phyloP scores from a whole-genome alignment of 2,329 filamentous ascomycete genomes.

The Fusarium domesticum region DNA sequence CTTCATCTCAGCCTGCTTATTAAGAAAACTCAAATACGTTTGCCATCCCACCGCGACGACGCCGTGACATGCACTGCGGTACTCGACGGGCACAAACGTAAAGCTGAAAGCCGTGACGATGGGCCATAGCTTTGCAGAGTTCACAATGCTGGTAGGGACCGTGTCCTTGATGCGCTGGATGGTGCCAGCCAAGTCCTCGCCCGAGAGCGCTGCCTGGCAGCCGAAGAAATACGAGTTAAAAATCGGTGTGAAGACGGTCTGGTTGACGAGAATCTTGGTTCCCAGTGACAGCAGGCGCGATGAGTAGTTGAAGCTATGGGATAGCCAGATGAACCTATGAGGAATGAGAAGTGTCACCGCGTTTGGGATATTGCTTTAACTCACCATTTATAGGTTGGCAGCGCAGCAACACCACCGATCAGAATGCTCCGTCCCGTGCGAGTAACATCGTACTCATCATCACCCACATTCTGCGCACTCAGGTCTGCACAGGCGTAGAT shows the following conservation, averaged over 20 bases:
- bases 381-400: constrained; percentile 82
- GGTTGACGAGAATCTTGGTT: constrained; percentile 77
- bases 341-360: background rate
- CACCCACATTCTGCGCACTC: constrained; percentile 67
- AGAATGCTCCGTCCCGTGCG: constrained; percentile 69
- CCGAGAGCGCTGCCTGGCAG: constrained; percentile 71
- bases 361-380: constrained; percentile 21
- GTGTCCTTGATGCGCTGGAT: constrained; percentile 70
- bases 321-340: constrained; percentile 74
- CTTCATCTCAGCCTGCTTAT: constrained; percentile 62
- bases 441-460: constrained; percentile 62
- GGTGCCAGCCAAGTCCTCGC: constrained; percentile 61
- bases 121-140: constrained; percentile 86
- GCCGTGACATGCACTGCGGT: constrained; percentile 76
- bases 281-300: constrained; percentile 68
- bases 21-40: constrained; percentile 81
- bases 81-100: constrained; percentile 75
- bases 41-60: constrained; percentile 86
- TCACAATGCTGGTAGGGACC: constrained; percentile 72
- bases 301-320: constrained; percentile 77
- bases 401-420: constrained; percentile 70
- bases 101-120: constrained; percentile 83
- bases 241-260: constrained; percentile 74
- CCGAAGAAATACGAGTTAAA: constrained; percentile 85
- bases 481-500: constrained; percentile 79